Base-by-base conservation (phyloP, 2,329 filamentous ascomycete genomes). In the Ambrosiella xylebori region DNA sequence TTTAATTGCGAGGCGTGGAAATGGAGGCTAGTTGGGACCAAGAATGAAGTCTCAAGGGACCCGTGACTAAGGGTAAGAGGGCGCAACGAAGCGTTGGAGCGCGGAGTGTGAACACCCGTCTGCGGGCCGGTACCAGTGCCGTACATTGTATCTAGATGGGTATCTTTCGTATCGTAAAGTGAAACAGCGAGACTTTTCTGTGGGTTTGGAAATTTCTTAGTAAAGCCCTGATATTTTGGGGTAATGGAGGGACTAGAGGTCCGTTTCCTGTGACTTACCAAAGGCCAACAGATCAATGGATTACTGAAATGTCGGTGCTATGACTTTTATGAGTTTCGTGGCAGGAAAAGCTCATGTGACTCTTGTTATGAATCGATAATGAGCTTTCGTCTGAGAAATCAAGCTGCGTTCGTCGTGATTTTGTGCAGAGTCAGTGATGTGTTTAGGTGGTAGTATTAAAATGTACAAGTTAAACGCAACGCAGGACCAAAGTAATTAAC, bases 1-100 rank as follows among this genome's bases (percentile, higher is more conserved):
- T 91, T 94, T 68, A 97, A 78, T 74, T 95, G 88, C 61, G 89
- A 86, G 66, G 93, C 93, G 71, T 93, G 90, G 77, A 94, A 98
- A 74, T 98, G 93, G 63, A 96, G 82, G 67, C 84, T 87, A 65
- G 93, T 97, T 60, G 93, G 91, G 68, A 98, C 86, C 67, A 96
- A 84, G 71, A 98, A 93, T 57, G 88, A 91, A 67, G 94, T 88
- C 71, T 98, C 93, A 73, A 98, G 89, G 58, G 88, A 88, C 70
- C 94, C 93, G 73, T 98, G 93, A 64, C 83, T 80, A 68, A 98
- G 80, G 66, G 86, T 88, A 68, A 98, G 82, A 63, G 93, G 91
- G 64, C 93, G 87, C 64, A 96, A 82, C 63, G 91, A 95, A 64
- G 89, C 84, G 65, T 87, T 93, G 59, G 91, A 95, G 74, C 93